A percentile compares a stretch with the other conserved stretches of the same genome.
phyloP scores from a whole-genome alignment of 352 stramenopile species.

The Globisporangium echinulatum region DNA sequence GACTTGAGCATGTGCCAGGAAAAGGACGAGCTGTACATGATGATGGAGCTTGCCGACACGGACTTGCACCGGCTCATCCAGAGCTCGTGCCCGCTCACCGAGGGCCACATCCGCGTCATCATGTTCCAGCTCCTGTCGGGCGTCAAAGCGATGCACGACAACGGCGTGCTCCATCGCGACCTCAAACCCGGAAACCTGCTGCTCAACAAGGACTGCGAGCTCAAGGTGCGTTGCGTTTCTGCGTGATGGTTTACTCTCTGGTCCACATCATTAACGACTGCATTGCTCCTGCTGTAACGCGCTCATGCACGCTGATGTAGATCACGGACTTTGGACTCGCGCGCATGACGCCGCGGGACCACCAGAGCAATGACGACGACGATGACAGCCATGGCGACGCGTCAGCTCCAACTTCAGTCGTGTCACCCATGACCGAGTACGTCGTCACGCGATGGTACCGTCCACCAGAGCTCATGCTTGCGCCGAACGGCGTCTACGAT shows the following conservation, averaged over 20 bases:
- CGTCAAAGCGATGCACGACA: slow-evolving; percentile 91
- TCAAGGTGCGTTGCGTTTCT: slow-evolving; percentile 32
- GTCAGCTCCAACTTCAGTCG: slow-evolving; percentile 11
- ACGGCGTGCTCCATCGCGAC: slow-evolving; percentile 91
- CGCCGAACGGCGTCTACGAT: slow-evolving; percentile 86
- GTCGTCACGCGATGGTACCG: slow-evolving; percentile 94
- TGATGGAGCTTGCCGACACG: slow-evolving; percentile 94
- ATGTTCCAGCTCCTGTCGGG: slow-evolving; percentile 82
- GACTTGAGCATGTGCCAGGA: slow-evolving; percentile 88
- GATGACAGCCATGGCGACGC: slow-evolving; percentile 12
- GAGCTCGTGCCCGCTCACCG: slow-evolving; percentile 73
- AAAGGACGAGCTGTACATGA: slow-evolving; percentile 94
- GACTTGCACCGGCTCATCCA: slow-evolving; percentile 90
- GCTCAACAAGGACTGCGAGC: slow-evolving; percentile 89
- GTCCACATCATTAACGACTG: too few species aligned
- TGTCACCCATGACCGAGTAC: slow-evolving; percentile 85
- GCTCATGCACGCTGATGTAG: slow-evolving; percentile 7
- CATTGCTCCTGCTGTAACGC: too few species aligned
- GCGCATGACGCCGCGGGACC: slow-evolving; percentile 68
- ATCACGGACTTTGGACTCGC: slow-evolving; percentile 94
- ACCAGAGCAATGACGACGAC: slow-evolving; percentile 8
- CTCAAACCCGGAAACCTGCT: slow-evolving; percentile 93
- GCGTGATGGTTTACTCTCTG: too few species aligned
- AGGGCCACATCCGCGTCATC: slow-evolving; percentile 81
- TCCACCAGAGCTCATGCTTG: slow-evolving; percentile 93